Conservation (phyloP, 225 moss, liverwort and hornwort genomes). For the Lunularia cruciata region DNA sequence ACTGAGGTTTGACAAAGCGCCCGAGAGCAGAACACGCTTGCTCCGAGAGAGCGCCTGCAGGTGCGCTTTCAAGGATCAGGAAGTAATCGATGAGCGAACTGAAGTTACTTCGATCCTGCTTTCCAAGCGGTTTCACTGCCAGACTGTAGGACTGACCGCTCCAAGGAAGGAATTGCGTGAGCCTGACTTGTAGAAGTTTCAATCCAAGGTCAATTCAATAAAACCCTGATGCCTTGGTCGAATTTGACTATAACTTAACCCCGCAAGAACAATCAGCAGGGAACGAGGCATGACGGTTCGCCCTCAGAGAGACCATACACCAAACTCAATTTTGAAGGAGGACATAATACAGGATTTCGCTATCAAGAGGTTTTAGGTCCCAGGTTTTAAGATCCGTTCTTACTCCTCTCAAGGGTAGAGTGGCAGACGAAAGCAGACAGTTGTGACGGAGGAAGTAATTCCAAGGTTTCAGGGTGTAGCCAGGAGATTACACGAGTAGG, state of each 20-base stretch:
- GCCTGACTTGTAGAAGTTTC: no score
- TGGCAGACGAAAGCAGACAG: not conserved
- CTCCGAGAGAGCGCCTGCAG: constrained; percentile 18
- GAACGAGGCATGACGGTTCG: no score
- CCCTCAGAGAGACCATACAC: no score
- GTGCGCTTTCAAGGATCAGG: constrained; percentile 21
- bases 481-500: not conserved
- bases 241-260: no score
- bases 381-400: not conserved
- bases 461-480: not conserved
- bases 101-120: no score
- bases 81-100: not conserved
- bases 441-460: not conserved
- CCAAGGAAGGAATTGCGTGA: no score
- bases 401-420: not conserved
- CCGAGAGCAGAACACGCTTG: not conserved
- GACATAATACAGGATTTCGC: not conserved
- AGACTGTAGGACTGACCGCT: no score
- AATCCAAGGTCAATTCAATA: no score
- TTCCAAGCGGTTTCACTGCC: no score
- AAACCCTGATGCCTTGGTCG: no score
- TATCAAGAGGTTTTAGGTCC: not conserved
- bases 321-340: not conserved
- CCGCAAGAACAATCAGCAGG: no score
- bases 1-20: constrained; percentile 10